Evolutionary conservation across 441 rosid genomes (phyloP).

Genomic region (Manihot esculenta): DNA sequence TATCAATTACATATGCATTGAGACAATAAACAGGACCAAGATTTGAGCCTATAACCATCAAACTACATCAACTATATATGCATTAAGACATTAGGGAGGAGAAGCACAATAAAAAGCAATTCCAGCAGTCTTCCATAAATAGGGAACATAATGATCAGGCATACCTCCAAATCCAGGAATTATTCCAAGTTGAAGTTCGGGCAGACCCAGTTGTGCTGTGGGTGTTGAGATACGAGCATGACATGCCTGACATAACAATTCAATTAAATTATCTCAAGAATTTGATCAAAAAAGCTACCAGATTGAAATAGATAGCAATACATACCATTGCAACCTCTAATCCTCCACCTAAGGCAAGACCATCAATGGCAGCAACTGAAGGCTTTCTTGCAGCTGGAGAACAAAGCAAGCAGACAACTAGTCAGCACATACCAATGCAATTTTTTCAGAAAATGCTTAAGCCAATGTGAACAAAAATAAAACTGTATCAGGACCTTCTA

Average conservation of each 20-base stretch:
- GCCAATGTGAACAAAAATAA: conserved; percentile 9
- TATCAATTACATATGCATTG: too few relatives aligned
- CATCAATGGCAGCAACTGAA: conserved; percentile 97
- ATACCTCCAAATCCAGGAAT: conserved; percentile 97
- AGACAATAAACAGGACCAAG: not conserved
- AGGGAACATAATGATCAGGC: not conserved
- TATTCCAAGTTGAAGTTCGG: conserved; percentile 94
- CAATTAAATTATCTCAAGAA: conserved; percentile 5
- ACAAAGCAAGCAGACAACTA: conserved; percentile 26
- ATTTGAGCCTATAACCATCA: not conserved
- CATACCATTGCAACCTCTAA: conserved; percentile 89
- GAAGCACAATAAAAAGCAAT: not conserved
- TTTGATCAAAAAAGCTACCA: conserved; percentile 3
- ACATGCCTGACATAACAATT: conserved; percentile 57
- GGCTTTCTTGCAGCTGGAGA: conserved; percentile 79
- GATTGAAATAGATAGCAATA: conserved; percentile 6
- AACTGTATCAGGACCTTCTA: conserved; percentile 61
- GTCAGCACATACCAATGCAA: conserved; percentile 15
- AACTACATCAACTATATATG: not conserved
- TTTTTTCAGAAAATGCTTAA: conserved; percentile 1
- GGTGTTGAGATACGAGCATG: conserved; percentile 90
- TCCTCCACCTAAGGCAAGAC: conserved; percentile 98
- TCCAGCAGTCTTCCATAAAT: not conserved
- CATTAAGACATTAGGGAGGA: not conserved
- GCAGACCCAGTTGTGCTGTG: conserved; percentile 80